phyloP scores from a whole-genome alignment of 2,329 filamentous ascomycete species.

The Colletotrichum acutatum region DNA sequence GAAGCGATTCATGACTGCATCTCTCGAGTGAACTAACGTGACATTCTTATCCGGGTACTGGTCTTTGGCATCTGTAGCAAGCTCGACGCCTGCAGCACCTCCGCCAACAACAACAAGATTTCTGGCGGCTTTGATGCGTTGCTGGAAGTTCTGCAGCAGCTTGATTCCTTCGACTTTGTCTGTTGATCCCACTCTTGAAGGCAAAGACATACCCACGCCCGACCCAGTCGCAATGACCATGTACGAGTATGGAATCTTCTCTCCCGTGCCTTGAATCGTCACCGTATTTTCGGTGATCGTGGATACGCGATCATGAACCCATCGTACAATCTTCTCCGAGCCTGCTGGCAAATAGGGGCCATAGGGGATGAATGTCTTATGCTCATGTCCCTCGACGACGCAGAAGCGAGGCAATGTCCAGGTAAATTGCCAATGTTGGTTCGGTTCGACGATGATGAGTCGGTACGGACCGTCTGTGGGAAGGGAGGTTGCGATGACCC shows the following conservation, averaged over 20 bases:
- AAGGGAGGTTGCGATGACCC: conserved; percentile 59
- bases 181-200: conserved; percentile 57
- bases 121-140: conserved; percentile 52
- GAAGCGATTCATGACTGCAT: conserved; percentile 63
- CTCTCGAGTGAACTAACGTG: conserved; percentile 67
- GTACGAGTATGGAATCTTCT: conserved; percentile 62
- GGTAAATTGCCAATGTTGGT: conserved; percentile 70
- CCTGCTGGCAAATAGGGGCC: conserved; percentile 50
- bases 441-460: conserved; percentile 68
- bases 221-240: conserved; percentile 69
- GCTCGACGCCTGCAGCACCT: conserved; percentile 70
- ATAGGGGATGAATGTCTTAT: conserved; percentile 71
- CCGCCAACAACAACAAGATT: conserved; percentile 65
- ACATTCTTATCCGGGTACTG: conserved; percentile 66
- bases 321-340: conserved; percentile 48
- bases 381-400: conserved; percentile 65
- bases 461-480: conserved; percentile 58
- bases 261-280: conserved; percentile 51
- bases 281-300: conserved; percentile 51
- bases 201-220: conserved; percentile 54
- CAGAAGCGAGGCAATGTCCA: conserved; percentile 70
- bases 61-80: conserved; percentile 69
- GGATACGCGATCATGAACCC: conserved; percentile 55
- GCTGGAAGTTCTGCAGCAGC: conserved; percentile 58
- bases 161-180: conserved; percentile 55